Base-by-base conservation (phyloP, 2,329 filamentous ascomycete species). In the Stachybotrys chlorohalonatus region DNA sequence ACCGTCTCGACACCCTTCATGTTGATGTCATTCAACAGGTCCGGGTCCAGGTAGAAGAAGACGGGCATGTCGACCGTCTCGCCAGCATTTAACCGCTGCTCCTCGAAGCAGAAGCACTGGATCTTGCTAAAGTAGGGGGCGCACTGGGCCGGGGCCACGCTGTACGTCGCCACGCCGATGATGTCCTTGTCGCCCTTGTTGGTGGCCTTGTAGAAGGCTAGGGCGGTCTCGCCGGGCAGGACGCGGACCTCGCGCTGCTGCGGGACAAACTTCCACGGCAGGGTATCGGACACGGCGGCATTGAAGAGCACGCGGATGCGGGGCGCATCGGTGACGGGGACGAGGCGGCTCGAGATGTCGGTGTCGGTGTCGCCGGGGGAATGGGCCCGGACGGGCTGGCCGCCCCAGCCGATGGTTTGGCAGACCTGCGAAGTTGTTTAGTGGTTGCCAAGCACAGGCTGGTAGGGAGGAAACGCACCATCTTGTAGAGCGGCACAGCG, bases 21-120 rank as follows among this genome's bases (percentile, higher is more conserved):
- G 60, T 88, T 92, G 52, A 93, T 76, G 71, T 99, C 94, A 62
- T 88, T 92, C 56, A 93, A 79, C 74, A 99, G 86, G 67, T 97
- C 94, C 1, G 94, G 94, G 67, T 99, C 94, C 60, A 99, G 88
- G 72, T 97, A 99, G 74, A 99, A 99, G 73, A 99, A 99, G 0
- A 99, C 95, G 0, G 94, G 95, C 95, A 99, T 99, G 70, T 99
- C 94, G 53, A 99, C 94, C 49, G 91, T 94, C 79, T 99, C 95
- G 49, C 93, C 92, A 6, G 92, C 92, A 68, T 94, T 93, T 60
- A 99, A 73, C 58, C 95, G 81, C 79, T 99, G 94, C 73, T 91
- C 93, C 75, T 99, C 94, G 65, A 99, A 99, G 72, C 94, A 99
- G 73, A 99, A 99, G 68, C 94, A 99, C 73, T 99, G 94, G 49